Base-by-base conservation (phyloP, 768 basidiomycete genomes). In the Crucibulum laeve region DNA sequence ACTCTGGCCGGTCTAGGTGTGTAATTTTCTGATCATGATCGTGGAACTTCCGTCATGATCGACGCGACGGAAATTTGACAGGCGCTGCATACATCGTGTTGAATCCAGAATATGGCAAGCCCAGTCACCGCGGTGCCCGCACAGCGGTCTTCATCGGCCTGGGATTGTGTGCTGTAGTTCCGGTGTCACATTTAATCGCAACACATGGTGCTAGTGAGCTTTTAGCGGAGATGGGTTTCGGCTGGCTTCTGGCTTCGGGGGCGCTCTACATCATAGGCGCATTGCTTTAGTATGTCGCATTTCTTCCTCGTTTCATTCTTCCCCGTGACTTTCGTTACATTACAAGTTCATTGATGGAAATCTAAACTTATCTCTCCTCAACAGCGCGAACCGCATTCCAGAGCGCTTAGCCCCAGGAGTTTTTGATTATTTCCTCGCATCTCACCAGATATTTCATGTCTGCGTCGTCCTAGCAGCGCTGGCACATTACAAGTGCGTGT, bases 391-490 rank as follows among this genome's bases (percentile, higher is more conserved):
- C 57, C 79, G 90, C 39, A 74, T 91, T 43, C 91, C 91, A 34
- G 91, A 94, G 55, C 71, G 80, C 28, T 64, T 82, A 48, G 66
- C 71, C 5, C 89, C 89, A 4, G 90, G 91, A 26, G 76, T 63
- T 50, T 92, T 92, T 63, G 91, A 93, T 65, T 74, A 76, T 54
- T 76, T 89, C 54, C 74, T 82, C 43, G 76, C 87, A 0, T 91
- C 87, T 15, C 92, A 95, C 68, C 89, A 94, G 63, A 86, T 95
- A 53, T 94, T 96, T 62, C 93, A 94, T 58, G 60, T 82, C 47
- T 81, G 77, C 54, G 91, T 94, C 26, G 70, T 91, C 42, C 62
- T 82, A 19, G 88, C 85, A 7, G 86, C 83, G 25, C 61, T 84
- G 51, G 68, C 78, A 7, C 86, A 88, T 52, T 89, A 83, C 63